phyloP scores from a whole-genome alignment of 2,329 filamentous ascomycete genomes.

The Botrytis porri region DNA sequence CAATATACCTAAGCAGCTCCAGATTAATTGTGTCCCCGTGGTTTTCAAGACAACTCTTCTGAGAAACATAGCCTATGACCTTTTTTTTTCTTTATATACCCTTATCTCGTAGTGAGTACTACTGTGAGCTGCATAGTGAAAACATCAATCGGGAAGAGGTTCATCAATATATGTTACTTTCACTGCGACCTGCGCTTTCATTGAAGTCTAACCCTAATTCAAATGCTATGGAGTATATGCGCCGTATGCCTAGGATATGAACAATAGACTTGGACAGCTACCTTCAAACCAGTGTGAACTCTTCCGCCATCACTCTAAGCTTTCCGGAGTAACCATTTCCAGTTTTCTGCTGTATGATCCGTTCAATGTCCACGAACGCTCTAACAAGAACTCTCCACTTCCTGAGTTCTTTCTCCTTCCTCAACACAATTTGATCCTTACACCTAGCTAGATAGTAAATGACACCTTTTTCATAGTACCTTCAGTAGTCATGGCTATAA shows the following conservation, averaged over 20 bases:
- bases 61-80: background rate
- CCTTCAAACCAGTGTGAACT: background rate
- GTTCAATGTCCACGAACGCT: background rate
- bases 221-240: no score
- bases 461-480: background rate
- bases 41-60: background rate
- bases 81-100: background rate
- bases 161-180: background rate
- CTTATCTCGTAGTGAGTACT: background rate
- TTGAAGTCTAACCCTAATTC: no score
- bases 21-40: background rate
- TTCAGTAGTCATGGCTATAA: background rate
- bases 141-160: no score
- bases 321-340: background rate
- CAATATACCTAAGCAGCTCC: background rate
- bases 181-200: background rate
- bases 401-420: background rate
- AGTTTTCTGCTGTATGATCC: background rate
- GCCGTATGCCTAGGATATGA: background rate
- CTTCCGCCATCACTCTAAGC: background rate
- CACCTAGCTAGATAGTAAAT: background rate
- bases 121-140: background rate
- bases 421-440: background rate
- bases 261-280: background rate
- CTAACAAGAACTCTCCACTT: background rate